Evolutionary conservation across 495 filamentous ascomycete genomes (phyloP), one percentile per base, ranked within the genome.

Genomic region (Podospora appendiculata): DNA sequence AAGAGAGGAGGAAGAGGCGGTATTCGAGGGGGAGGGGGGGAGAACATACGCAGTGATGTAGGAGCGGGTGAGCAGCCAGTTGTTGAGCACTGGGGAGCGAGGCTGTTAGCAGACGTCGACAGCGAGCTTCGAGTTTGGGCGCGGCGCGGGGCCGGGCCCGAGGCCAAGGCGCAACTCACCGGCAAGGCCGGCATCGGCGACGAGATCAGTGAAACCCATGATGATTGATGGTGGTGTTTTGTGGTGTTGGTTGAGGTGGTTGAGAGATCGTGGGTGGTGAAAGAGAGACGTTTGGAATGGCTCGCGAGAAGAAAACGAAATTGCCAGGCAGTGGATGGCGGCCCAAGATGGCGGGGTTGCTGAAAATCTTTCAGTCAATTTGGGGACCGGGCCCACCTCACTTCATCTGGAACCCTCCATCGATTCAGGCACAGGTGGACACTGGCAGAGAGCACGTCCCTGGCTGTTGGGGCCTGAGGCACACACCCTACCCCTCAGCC

Each of bases 121-220:
- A 5, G 25, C 25, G 25, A 32, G 10, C 32, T 18, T 17, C 7
- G 32, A 18, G 41, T 52, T 45, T 44, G 55, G 38, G 40, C 11
- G 8, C 45, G 10, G 43, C 39, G 12, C 4, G 12, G 13, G 12
- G 45, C 14, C n/a, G 33, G 36, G 19, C 32, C 11, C 11, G 51
- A 19, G 25, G 40, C 8, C 11, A 32, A 6, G 41, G 35, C 25
- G 25, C 41, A 53, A 72, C 88, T 65, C 84, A 95, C 90, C 69
- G 68, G 87, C 80, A 52, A 93, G 79, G 68, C 93, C 91, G 77
- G 88, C 79, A 62, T 93, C 91, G 66, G 86, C 82, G 69, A 87
- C 71, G 59, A 98, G 82, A 77, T 98, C 91, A 59, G 86, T 84
- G 83, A 97, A 96, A 74, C 93, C 93, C 93, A 98, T 98, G 14